A percentile compares a stretch with the other conserved stretches of the same genome.
Conservation (phyloP, 1,139 yeast genomes). For the Blastobotrys serpentis region DNA sequence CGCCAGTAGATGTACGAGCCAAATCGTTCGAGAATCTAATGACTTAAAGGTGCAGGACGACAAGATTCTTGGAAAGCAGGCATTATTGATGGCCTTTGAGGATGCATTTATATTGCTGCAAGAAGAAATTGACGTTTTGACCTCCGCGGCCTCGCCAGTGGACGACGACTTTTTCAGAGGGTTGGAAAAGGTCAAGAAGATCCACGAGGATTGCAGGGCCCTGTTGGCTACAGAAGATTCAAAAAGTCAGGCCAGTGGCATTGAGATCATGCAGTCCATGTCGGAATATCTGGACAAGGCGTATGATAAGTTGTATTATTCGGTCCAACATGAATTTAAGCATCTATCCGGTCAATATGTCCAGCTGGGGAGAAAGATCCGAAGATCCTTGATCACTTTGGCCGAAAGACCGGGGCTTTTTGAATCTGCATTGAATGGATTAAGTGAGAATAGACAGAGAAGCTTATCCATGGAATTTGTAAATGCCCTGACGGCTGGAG, state of each 20-base stretch:
- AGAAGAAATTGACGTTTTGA: slow-evolving; percentile 52
- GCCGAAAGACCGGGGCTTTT: slow-evolving; percentile 42
- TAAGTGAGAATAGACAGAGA: slow-evolving; percentile 36
- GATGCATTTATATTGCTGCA: slow-evolving; percentile 67
- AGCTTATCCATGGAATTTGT: slow-evolving; percentile 45
- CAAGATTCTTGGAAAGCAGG: slow-evolving; percentile 51
- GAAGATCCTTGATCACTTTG: slow-evolving; percentile 34
- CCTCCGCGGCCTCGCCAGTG: slow-evolving; percentile 31
- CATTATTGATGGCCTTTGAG: slow-evolving; percentile 57
- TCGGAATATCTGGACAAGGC: slow-evolving; percentile 53
- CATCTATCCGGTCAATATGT: slow-evolving; percentile 28
- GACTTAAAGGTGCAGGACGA: slow-evolving; percentile 46
- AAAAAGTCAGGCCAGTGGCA: slow-evolving; percentile 57
- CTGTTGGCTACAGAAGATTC: slow-evolving; percentile 61
- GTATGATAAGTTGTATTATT: slow-evolving; percentile 48
- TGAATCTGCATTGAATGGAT: slow-evolving; percentile 36
- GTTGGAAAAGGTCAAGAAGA: slow-evolving; percentile 59
- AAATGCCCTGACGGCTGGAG: slow-evolving; percentile 54
- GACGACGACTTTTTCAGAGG: slow-evolving; percentile 59
- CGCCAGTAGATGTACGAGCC: slow-evolving; percentile 34
- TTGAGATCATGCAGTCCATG: slow-evolving; percentile 63
- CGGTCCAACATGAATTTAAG: slow-evolving; percentile 41
- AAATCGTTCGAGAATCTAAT: slow-evolving; percentile 42
- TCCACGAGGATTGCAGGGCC: slow-evolving; percentile 67
- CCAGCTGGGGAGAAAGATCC: slow-evolving; percentile 28